phyloP scores from a whole-genome alignment of 176 grass and related monocot species.

The Otatea glauca region DNA sequence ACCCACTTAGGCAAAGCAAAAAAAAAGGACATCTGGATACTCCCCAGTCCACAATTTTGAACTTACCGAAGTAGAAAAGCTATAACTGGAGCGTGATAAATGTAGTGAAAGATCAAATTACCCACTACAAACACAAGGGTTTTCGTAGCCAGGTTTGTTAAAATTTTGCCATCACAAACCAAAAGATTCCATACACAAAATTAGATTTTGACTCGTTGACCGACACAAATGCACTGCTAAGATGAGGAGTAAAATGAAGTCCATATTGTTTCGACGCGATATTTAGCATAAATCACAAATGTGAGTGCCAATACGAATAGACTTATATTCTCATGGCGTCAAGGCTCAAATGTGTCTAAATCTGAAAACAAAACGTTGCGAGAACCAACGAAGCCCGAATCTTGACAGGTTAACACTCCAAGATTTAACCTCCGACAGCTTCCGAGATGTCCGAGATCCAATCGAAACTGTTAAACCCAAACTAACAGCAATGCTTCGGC shows the following conservation, averaged over 20 bases:
- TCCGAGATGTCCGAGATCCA: not conserved
- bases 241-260: not conserved
- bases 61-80: not conserved
- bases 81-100: not conserved
- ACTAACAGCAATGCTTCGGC: not conserved
- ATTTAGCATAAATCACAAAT: not conserved
- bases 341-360: slow-evolving; percentile 4
- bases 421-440: not conserved
- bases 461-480: not conserved
- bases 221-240: not conserved
- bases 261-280: not conserved
- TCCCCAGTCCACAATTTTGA: not conserved
- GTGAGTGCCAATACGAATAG: not conserved
- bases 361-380: not conserved
- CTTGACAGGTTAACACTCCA: not conserved
- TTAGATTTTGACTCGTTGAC: not conserved
- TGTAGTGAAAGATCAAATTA: not conserved
- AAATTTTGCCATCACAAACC: not conserved
- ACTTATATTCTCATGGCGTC: not conserved
- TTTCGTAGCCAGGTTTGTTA: not conserved
- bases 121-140: not conserved
- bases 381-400: not conserved
- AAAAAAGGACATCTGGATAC: not conserved
- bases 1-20: not conserved
- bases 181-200: not conserved